phyloP scores from a whole-genome alignment of 2,329 filamentous ascomycete species.

The Orbilia blumenaviensis region DNA sequence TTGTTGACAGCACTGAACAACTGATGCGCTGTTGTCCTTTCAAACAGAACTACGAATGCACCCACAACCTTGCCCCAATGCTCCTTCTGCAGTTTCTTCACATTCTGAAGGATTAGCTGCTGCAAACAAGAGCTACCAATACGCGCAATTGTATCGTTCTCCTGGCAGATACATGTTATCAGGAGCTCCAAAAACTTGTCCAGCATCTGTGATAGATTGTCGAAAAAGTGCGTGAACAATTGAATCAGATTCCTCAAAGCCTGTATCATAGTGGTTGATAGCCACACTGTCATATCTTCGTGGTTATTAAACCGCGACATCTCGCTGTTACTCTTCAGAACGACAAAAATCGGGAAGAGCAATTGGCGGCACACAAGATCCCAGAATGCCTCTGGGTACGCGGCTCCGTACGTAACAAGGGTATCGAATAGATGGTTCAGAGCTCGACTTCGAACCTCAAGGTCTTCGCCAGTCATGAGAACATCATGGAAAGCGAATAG shows the following conservation, averaged over 20 bases:
- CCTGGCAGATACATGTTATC: constrained; percentile 95
- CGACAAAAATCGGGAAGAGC: constrained; percentile 98
- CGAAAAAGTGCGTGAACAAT: constrained; percentile 98
- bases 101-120: constrained; percentile 94
- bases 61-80: constrained; percentile 97
- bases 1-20: constrained; percentile 78
- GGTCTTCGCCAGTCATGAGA: constrained; percentile 97
- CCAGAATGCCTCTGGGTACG: constrained; percentile 95
- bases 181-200: constrained; percentile 95
- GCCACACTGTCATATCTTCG: constrained; percentile 96
- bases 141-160: constrained; percentile 96
- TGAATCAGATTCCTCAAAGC: constrained; percentile 98
- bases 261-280: constrained; percentile 99
- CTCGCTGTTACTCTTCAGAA: constrained; percentile 92
- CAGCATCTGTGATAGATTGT: constrained; percentile 95
- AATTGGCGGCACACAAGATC: constrained; percentile 97
- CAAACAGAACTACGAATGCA: constrained; percentile 94
- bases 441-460: constrained; percentile 88
- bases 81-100: constrained; percentile 83
- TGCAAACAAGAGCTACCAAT: constrained; percentile 99
- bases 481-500: constrained; percentile 99
- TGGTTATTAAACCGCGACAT: constrained; percentile 95
- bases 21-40: constrained; percentile 91
- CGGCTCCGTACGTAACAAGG: constrained; percentile 85
- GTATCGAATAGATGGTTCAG: constrained; percentile 97